A percentile compares a stretch with the other conserved stretches of the same genome.
Evolutionary conservation across 768 basidiomycete species (phyloP).

Genomic region (Hypholoma fasciculare): DNA sequence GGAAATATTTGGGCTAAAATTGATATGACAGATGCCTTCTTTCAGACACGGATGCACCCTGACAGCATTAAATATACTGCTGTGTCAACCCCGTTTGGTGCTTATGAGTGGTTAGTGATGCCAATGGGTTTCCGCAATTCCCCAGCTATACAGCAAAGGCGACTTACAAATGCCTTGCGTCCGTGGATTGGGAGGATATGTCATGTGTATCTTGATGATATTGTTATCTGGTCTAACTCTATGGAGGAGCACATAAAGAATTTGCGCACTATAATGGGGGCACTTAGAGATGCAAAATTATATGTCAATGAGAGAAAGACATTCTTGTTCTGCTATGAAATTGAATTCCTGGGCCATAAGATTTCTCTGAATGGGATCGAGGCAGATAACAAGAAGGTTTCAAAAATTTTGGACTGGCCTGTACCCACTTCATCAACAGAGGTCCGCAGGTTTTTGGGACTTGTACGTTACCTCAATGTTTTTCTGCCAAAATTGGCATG

Average conservation of each 20-base stretch:
- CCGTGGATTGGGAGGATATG: constrained; percentile 22
- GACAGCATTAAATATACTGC: constrained; percentile 30
- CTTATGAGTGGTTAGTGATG: constrained; percentile 45
- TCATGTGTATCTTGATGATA: constrained; percentile 26
- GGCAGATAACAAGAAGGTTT: constrained; percentile 20
- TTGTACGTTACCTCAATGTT: constrained; percentile 13
- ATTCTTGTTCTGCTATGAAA: constrained; percentile 15
- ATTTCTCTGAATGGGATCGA: constrained; percentile 35
- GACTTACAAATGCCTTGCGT: constrained; percentile 19
- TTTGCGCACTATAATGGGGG: constrained; percentile 6
- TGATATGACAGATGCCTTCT: constrained; percentile 24
- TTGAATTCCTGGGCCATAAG: constrained; percentile 33
- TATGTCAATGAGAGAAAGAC: constrained; percentile 19
- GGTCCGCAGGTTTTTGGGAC: constrained; percentile 15
- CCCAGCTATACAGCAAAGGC: constrained; percentile 22
- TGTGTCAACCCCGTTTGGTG: constrained; percentile 35
- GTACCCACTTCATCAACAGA: constrained; percentile 12
- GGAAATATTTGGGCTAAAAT: constrained; percentile 31
- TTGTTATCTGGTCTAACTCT: constrained; percentile 22
- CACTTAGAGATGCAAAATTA: constrained; percentile 1
- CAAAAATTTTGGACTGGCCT: constrained; percentile 29
- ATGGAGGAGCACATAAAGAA: constrained; percentile 12
- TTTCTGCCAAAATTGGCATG: constrained; percentile 15
- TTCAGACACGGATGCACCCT: constrained; percentile 23
- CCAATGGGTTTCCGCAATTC: constrained; percentile 26